Evolutionary conservation across 768 basidiomycete species (phyloP).

Genomic region (Candolleomyces aberdarensis): DNA sequence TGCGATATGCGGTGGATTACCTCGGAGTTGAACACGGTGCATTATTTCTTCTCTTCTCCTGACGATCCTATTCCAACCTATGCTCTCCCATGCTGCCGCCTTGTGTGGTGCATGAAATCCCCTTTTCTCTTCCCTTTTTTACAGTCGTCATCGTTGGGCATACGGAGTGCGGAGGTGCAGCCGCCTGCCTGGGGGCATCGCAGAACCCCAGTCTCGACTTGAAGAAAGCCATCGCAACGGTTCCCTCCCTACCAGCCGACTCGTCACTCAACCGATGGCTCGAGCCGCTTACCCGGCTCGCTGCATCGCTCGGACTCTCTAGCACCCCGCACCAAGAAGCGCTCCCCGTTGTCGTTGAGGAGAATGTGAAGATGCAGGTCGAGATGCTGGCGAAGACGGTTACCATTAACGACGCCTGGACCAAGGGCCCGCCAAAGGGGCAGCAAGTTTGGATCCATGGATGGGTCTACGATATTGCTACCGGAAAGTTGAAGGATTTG

Average conservation of each 20-base stretch:
- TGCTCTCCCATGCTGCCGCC: constrained; percentile 8
- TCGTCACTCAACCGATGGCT: constrained; percentile 70
- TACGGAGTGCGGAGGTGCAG: constrained; percentile 76
- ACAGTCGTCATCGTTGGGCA: constrained; percentile 83
- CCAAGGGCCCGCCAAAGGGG: constrained; percentile 35
- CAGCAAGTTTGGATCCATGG: constrained; percentile 61
- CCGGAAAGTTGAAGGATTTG: constrained; percentile 58
- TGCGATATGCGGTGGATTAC: constrained; percentile 68
- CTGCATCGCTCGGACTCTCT: constrained; percentile 43
- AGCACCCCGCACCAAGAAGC: constrained; percentile 32
- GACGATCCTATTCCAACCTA: constrained; percentile 30
- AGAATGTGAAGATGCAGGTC: constrained; percentile 59
- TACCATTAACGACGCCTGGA: constrained; percentile 48
- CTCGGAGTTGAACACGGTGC: constrained; percentile 78
- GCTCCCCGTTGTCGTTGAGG: constrained; percentile 47
- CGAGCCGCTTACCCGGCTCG: constrained; percentile 57
- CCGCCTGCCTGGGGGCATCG: constrained; percentile 49
- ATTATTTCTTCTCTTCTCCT: constrained; percentile 27
- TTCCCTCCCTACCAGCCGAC: constrained; percentile 31
- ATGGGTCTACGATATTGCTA: constrained; percentile 66
- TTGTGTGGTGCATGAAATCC: constrained; percentile 11
- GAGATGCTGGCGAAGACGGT: constrained; percentile 45
- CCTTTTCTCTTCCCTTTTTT: constrained; percentile 4
- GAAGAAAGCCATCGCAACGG: constrained; percentile 29
- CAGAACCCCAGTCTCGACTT: constrained; percentile 28